Evolutionary conservation across 306 rosid species (phyloP).

Genomic region (Glycine soja): DNA sequence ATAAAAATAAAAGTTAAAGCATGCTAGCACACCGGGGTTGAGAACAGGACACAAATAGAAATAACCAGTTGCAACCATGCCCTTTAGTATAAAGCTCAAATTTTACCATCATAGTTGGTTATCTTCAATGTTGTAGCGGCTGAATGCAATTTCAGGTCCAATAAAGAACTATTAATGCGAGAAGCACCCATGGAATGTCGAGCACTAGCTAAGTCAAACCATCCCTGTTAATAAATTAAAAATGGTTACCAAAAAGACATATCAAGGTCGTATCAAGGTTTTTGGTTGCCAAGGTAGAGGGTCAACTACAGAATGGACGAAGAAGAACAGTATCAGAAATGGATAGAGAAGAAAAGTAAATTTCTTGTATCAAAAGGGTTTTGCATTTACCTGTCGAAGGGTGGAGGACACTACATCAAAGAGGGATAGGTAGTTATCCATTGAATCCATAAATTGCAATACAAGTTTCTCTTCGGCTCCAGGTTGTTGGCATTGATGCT

Average conservation of each 20-base stretch:
- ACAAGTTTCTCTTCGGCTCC: constrained; percentile 54
- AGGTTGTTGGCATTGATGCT: constrained; percentile 16
- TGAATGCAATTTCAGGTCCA: constrained; percentile 75
- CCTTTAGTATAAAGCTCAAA: not conserved
- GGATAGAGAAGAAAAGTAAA: not conserved
- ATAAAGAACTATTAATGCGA: constrained; percentile 68
- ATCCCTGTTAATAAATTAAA: constrained; percentile 64
- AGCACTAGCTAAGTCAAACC: constrained; percentile 90
- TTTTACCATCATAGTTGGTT: constrained; percentile 56
- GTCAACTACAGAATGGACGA: constrained; percentile 7
- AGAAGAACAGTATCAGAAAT: not conserved
- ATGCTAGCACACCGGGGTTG: constrained; percentile 7
- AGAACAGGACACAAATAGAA: constrained; percentile 26
- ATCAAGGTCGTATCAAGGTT: not conserved
- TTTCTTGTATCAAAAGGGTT: constrained; percentile 7
- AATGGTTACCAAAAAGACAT: constrained; percentile 6
- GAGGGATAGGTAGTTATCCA: constrained; percentile 63
- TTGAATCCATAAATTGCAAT: constrained; percentile 76
- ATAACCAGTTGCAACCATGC: constrained; percentile 30
- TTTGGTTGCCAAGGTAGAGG: constrained; percentile 10
- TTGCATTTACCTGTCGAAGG: constrained; percentile 69
- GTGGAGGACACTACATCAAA: constrained; percentile 65
- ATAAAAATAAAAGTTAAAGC: constrained; percentile 33
- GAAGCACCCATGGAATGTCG: constrained; percentile 91
- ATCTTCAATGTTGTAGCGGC: constrained; percentile 75